Conservation (phyloP, 208 protist genomes). For the Herpetomonas muscarum region DNA sequence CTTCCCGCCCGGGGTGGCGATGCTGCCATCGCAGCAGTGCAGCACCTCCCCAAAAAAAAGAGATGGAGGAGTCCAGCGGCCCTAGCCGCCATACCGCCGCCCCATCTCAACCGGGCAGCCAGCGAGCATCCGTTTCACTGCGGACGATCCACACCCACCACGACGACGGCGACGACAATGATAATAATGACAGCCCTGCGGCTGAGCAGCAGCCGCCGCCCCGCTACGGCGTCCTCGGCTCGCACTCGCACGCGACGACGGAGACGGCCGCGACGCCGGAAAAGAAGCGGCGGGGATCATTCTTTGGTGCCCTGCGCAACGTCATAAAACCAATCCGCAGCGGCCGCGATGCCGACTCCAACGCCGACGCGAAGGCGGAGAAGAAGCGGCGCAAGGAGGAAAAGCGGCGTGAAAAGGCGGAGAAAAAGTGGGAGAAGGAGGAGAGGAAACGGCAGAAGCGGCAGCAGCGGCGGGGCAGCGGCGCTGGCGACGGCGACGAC, state of each 20-base stretch:
- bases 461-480: too few species aligned
- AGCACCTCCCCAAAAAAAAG: not conserved
- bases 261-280: not conserved
- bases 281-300: not conserved
- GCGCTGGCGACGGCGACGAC: not conserved
- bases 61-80: too few species aligned
- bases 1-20: not conserved
- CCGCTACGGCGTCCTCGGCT: not conserved
- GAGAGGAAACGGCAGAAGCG: too few species aligned
- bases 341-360: not conserved
- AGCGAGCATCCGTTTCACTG: too few species aligned
- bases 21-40: constrained; percentile 3
- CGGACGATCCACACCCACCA: not conserved
- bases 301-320: not conserved
- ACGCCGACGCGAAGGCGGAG: not conserved
- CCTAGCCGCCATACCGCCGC: too few species aligned
- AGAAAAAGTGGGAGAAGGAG: not conserved
- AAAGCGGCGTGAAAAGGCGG: not conserved
- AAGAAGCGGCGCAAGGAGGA: not conserved
- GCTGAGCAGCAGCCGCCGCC: too few species aligned
- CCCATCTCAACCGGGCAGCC: too few species aligned
- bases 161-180: not conserved
- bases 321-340: not conserved
- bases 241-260: not conserved
- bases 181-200: too few species aligned